Evolutionary conservation across 2,329 filamentous ascomycete species (phyloP), one percentile per base, ranked within the genome.

Genomic region (Alternaria arbusti): DNA sequence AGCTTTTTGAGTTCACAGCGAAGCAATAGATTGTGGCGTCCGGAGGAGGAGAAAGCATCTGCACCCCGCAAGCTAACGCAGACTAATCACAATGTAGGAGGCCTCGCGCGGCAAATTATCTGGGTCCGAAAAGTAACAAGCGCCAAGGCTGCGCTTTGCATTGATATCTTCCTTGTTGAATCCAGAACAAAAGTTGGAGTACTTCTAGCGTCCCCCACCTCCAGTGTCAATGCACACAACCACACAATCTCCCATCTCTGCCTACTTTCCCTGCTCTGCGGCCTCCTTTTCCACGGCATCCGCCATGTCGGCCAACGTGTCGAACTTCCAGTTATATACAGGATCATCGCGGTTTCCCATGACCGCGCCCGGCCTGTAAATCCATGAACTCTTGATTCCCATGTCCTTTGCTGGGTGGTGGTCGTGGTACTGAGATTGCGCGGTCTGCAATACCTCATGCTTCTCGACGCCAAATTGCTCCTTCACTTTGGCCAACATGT

Each of bases 381-480:
- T 92, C 89, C 89, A 93, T 17, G 85, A 86, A 60, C 85, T 89
- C 67, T 82, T 83, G 40, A 93, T 74, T 1, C 87, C 89, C 17
- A 89, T 70, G 72, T 86, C 76, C 78, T 86, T 86, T 4, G 89
- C 88, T 0, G 91, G 89, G 5, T 86, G 84, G 77, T 92, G 90
- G 70, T 93, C 91, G 67, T 90, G 87, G 40, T 83, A 84, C 75
- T 92, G 79, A 65, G 88, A 90, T 78, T 91, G 86, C 56, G 91
- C 91, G 0, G 90, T 90, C 74, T 92, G 90, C 67, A 92, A 73
- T 47, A 93, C 82, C 64, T 88, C 81, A 0, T 80, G 79, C 68
- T 86, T 87, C 28, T 84, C 82, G 0, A 91, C 75, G 0, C 86
- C 88, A 55, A 90, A 85, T 6, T 87, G 84, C 4, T 77, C 70